phyloP scores from a whole-genome alignment of 345 rosid genomes.

The Microcos paniculata region DNA sequence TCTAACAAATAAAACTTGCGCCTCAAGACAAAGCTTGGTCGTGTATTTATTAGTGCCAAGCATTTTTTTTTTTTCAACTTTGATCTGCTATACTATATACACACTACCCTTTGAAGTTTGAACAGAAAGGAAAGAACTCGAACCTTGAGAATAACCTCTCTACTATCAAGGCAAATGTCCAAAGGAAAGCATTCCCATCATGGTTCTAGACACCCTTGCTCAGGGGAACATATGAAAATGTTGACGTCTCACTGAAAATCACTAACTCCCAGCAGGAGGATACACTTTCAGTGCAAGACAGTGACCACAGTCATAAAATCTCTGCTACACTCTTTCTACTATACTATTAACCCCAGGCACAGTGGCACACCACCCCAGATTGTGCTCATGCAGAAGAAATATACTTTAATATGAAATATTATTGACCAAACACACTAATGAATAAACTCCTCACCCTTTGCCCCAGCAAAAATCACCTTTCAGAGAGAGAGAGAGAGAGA shows the following conservation, averaged over 20 bases:
- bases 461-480: background rate
- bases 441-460: background rate
- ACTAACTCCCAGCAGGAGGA: background rate
- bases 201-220: background rate
- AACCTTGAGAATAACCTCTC: too few relatives aligned
- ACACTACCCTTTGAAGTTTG: too few relatives aligned
- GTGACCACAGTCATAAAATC: background rate
- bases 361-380: conserved; percentile 10
- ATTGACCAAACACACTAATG: background rate
- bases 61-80: too few relatives aligned
- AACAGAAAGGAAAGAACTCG: too few relatives aligned
- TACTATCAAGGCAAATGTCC: background rate
- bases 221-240: background rate
- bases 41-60: too few relatives aligned
- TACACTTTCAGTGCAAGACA: background rate
- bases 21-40: too few relatives aligned
- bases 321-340: background rate
- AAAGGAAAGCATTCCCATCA: background rate
- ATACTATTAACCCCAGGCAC: background rate
- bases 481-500: background rate
- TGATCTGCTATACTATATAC: too few relatives aligned
- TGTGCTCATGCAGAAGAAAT: background rate
- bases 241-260: background rate
- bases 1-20: too few relatives aligned
- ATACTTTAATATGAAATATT: too few relatives aligned